Evolutionary conservation across 2,329 filamentous ascomycete species (phyloP), one percentile per base, ranked within the genome.

Genomic region (Mollisia scopiformis): DNA sequence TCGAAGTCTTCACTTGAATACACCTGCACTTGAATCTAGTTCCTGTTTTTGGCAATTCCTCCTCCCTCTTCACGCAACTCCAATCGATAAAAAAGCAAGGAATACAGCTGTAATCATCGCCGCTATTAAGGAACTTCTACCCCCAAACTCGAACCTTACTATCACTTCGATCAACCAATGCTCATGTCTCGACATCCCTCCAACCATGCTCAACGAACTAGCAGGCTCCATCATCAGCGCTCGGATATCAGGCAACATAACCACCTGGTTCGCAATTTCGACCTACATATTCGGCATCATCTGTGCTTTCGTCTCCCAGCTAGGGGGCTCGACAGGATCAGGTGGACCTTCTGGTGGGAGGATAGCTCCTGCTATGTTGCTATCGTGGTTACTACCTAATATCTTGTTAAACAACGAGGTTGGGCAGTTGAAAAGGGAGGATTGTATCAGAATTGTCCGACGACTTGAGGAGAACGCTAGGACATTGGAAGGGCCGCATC

Each of bases 241-340:
- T 10, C 16, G 39, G 10, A 19, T 23, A 6, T 43, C 16, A 2
- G n/a, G 39, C n/a, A 43, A n/a, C 10, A n/a, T 43, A 3, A n/a
- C 21, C 16, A 43, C 39, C 39, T 43, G 39, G 39, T 43, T 43
- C 39, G 50, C 50, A 16, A 37, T 53, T 27, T 21, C 27, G 5
- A 39, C 30, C 16, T 55, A 55, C 27, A 55, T 55, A 23, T 46
- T 55, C 23, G 33, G 39, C 19, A 39, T 55, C 27, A 8, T 55
- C 21, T 41, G 33, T 8, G 35, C 23, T 13, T 55, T 55, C 27
- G 39, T 55, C 11, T 27, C 21, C 10, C 3, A 11, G 13, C 27
- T 55, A 6, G 52, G 52, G 8, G 50, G 16, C 7, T 43, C 39
- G n/a, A n/a, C 39, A 6, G 19, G 13, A 7, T 16, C 35, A 19